Evolutionary conservation across 805 yeast genomes (phyloP).

Genomic region (Yamadazyma phyllophila): DNA sequence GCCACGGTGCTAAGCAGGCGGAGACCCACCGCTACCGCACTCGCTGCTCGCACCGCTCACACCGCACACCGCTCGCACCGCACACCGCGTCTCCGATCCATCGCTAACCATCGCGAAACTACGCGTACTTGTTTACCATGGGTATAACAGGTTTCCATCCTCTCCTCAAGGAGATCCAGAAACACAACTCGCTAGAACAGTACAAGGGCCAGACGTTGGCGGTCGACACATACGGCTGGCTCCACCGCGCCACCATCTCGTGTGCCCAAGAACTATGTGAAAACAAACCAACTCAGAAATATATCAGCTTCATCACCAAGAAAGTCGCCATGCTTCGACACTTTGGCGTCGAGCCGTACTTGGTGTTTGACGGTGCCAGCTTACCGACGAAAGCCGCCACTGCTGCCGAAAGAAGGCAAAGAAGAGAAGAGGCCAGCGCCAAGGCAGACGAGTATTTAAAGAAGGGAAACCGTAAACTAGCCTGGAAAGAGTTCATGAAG

Average conservation of each 20-base stretch:
- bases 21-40: no score
- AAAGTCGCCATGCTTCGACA: constrained; percentile 62
- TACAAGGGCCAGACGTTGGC: constrained; percentile 79
- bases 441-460: constrained; percentile 52
- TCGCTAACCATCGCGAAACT: neutral
- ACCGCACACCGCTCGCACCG: no score
- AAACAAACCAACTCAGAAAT: constrained; percentile 67
- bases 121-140: constrained; percentile 42
- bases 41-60: no score
- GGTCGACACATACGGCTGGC: constrained; percentile 96
- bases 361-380: constrained; percentile 92
- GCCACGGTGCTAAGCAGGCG: no score
- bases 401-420: constrained; percentile 58
- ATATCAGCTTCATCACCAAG: constrained; percentile 65
- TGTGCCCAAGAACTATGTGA: constrained; percentile 82
- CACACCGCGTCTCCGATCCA: neutral
- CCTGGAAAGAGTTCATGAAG: constrained; percentile 68
- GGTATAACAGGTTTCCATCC: constrained; percentile 84
- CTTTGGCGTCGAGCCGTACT: constrained; percentile 73
- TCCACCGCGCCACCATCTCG: constrained; percentile 78
- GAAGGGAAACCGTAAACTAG: constrained; percentile 56
- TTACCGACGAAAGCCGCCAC: constrained; percentile 77
- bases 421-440: constrained; percentile 55
- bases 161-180: constrained; percentile 72
- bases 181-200: constrained; percentile 51